Base-by-base conservation (phyloP, 2,329 filamentous ascomycete genomes). In the Curvularia spicifera region DNA sequence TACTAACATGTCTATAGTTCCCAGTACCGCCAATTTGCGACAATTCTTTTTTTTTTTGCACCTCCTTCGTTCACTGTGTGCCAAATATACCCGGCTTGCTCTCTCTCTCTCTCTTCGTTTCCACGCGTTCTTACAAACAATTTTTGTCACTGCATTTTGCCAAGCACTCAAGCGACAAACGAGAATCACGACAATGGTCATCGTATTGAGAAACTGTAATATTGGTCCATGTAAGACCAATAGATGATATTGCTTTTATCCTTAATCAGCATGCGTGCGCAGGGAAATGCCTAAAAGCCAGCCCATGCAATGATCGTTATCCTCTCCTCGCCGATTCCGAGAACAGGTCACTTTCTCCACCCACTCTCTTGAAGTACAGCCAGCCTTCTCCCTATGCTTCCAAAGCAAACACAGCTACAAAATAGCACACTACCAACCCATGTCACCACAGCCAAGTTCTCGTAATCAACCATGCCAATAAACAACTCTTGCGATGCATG, bases 361-460 rank as follows among this genome's bases (percentile, higher is more conserved):
- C 57, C 46, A 9, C 57, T 60, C 35, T 63, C 63, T 42, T 76
- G 71, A 51, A 71, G 60, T 0, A 75, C 65, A 7, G 89, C 88
- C 64, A 98, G 78, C 61, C 91, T 84, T 62, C 95, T 84, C 12
- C 95, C 95, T 71, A 99, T 92, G 73, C 97, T 98, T 10, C 95
- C 95, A 81, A 99, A 97, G 78, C 93, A 97, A 9, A 98, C 87
- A 67, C 91, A 93, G 71, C 91, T 96, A 78, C 95, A 97, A 75
- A 97, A 99, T 50, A 99, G 79, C 26, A 98, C 93, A 71, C 92
- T 97, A 24, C 94, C 83, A 71, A 97, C 89, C 94, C 95, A 99
- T 4, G 93, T 91, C 12, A 88, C 89, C 18, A 90, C 85, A 56
- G 90, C 91, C 1, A 93, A 76, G 6, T 81, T 87, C 67, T 91